These are phyloP conservation scores for Lipomyces yamadae DNA, from an alignment of 805 yeast genomes.

Conservation along the genomic window DNA sequence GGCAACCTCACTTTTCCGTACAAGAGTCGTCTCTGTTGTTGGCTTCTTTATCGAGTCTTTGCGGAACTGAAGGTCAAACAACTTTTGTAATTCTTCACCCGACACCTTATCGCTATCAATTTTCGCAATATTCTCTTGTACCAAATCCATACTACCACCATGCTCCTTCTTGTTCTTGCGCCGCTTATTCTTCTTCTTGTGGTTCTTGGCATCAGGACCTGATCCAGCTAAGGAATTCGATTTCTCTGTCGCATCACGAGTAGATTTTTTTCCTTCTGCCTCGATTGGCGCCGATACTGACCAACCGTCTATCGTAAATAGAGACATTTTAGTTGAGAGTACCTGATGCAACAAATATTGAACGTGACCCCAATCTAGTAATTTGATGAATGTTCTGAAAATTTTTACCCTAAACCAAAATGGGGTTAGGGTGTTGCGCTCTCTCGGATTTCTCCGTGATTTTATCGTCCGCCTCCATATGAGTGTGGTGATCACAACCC, in stretches of 20 bases:
- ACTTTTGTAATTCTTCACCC: conserved; percentile 28
- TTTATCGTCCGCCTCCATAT: too few species aligned
- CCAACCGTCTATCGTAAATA: conserved; percentile 35
- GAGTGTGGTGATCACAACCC: too few species aligned
- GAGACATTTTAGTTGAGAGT: conserved; percentile 19
- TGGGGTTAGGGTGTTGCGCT: too few species aligned
- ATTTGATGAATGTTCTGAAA: too few species aligned
- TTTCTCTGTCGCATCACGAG: background rate
- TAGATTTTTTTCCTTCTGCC: background rate
- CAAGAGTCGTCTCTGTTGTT: background rate
- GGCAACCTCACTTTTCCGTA: background rate
- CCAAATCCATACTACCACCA: background rate
- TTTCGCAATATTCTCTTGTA: background rate
- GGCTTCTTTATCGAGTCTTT: background rate
- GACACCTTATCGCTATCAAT: conserved; percentile 17
- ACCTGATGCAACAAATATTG: background rate
- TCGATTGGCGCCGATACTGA: conserved; percentile 17
- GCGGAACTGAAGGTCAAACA: conserved; percentile 28
- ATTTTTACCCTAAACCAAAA: too few species aligned
- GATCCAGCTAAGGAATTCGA: background rate
- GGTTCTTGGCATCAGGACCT: background rate
- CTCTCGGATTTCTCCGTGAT: too few species aligned
- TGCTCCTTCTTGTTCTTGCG: conserved; percentile 3
- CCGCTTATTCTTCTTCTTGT: conserved; percentile 7
- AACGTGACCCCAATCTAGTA: background rate